Evolutionary conservation across 345 rosid genomes (phyloP).

Genomic region (Salix suchowensis): DNA sequence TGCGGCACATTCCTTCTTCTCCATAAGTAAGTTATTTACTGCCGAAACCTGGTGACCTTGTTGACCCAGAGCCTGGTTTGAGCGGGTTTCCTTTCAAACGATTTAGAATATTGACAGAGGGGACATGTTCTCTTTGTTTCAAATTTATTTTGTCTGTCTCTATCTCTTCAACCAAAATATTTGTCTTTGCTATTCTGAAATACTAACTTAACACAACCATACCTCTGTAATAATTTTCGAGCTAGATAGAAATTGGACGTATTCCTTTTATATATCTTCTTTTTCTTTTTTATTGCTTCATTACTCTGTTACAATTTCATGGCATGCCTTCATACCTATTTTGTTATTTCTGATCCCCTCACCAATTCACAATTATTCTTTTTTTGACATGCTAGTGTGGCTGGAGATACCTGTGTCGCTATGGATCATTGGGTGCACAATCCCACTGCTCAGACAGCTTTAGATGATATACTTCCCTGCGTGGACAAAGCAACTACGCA

Average conservation of each 20-base stretch:
- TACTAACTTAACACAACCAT: no score
- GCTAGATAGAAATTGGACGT: background rate
- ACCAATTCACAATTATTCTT: background rate
- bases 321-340: background rate
- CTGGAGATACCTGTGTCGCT: constrained; percentile 85
- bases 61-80: no score
- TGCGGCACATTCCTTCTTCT: constrained; percentile 83
- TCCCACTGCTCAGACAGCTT: constrained; percentile 74
- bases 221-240: background rate
- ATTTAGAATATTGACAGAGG: no score
- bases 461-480: constrained; percentile 83
- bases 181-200: no score
- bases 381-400: constrained; percentile 44
- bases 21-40: constrained; percentile 61
- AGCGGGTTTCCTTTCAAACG: no score
- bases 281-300: background rate
- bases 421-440: constrained; percentile 81
- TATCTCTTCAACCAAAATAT: no score
- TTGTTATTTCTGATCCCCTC: no score
- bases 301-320: background rate
- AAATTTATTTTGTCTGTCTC: no score
- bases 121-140: no score
- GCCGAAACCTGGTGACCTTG: background rate
- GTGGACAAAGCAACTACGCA: constrained; percentile 75
- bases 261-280: background rate